Evolutionary conservation across 176 grass and related monocot species (phyloP).

Genomic region (Themeda triandra): DNA sequence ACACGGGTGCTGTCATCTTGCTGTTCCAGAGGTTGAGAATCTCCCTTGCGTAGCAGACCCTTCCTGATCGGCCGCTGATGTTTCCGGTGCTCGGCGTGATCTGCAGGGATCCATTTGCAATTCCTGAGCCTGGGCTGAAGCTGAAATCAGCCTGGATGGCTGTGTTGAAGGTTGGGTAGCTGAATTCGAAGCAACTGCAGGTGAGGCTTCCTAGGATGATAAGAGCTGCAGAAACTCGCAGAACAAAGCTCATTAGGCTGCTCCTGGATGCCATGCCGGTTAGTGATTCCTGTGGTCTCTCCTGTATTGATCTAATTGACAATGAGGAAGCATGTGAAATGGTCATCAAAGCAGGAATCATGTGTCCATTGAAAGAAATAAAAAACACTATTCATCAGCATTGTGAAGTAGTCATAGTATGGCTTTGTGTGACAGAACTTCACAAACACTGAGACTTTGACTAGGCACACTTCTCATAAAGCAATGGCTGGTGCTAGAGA

Average conservation of each 20-base stretch:
- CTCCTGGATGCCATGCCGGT: neutral
- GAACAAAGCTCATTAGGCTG: neutral
- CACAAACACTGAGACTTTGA: neutral
- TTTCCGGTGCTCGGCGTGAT: slow-evolving; percentile 33
- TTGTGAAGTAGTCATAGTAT: neutral
- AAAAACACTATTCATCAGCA: neutral
- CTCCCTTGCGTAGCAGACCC: slow-evolving; percentile 14
- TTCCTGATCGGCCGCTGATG: slow-evolving; percentile 18
- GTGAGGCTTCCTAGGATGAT: neutral
- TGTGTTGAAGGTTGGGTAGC: slow-evolving; percentile 1
- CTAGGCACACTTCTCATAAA: neutral
- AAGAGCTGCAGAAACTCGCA: neutral
- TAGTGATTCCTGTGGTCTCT: neutral
- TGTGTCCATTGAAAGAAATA: neutral
- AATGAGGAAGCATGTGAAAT: too few species aligned
- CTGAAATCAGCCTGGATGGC: slow-evolving; percentile 14
- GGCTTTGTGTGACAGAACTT: neutral
- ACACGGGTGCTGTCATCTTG: slow-evolving; percentile 7
- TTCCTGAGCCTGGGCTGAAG: slow-evolving; percentile 13
- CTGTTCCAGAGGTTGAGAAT: slow-evolving; percentile 26
- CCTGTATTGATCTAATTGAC: neutral
- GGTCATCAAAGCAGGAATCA: too few species aligned
- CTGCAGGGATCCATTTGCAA: slow-evolving; percentile 28
- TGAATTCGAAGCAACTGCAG: slow-evolving; percentile 30
- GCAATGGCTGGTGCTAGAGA: neutral